phyloP scores from a whole-genome alignment of 257 asterid genomes.

The Rehmannia glutinosa region DNA sequence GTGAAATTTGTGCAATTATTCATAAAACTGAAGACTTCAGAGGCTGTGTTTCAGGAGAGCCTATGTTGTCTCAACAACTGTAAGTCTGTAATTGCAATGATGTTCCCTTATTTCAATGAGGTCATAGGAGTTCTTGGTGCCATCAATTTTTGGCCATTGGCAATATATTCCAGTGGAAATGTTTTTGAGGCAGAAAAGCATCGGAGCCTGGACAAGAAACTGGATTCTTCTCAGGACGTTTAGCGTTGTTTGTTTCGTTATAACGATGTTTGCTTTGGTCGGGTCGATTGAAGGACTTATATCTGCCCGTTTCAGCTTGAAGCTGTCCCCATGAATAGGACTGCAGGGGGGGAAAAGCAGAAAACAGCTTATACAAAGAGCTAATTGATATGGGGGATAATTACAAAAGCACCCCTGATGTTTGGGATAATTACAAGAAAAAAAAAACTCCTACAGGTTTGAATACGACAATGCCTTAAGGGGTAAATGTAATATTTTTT shows the following conservation, averaged over 20 bases:
- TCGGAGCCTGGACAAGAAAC: constrained; percentile 27
- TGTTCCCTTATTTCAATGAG: constrained; percentile 72
- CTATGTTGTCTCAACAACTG: constrained; percentile 58
- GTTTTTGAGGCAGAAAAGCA: constrained; percentile 32
- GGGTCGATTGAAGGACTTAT: constrained; percentile 30
- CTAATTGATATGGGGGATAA: not conserved
- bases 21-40: constrained; percentile 33
- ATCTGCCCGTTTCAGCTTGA: constrained; percentile 19
- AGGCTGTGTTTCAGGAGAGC: constrained; percentile 53
- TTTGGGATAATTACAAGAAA: no score
- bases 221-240: constrained; percentile 30
- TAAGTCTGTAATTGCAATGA: constrained; percentile 42
- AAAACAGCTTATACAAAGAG: not conserved
- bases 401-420: no score
- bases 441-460: no score
- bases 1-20: no score
- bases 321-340: not conserved
- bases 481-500: no score
- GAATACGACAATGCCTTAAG: no score
- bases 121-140: constrained; percentile 68
- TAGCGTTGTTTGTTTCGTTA: constrained; percentile 14
- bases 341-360: no score
- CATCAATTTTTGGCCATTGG: constrained; percentile 63
- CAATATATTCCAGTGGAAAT: constrained; percentile 71
- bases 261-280: constrained; percentile 15